Percentiles rank a stretch among this genome's conserved stretches.
phyloP scores from a whole-genome alignment of 2,329 filamentous ascomycete genomes.

The Blastomyces gilchristii region DNA sequence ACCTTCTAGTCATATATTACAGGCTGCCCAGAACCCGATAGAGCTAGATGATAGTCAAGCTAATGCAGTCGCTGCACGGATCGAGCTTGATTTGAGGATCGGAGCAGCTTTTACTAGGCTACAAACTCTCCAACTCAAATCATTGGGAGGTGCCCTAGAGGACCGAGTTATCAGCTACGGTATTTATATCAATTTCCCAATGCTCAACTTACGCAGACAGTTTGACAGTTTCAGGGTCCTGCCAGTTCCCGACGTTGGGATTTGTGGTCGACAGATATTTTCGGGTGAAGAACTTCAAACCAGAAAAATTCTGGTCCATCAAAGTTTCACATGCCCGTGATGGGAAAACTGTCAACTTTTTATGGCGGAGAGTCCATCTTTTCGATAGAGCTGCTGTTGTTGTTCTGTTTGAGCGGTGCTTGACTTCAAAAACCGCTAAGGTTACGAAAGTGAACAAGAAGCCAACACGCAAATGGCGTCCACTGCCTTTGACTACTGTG shows the following conservation, averaged over 20 bases:
- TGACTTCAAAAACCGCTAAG: conserved; percentile 63
- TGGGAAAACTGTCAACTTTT: conserved; percentile 68
- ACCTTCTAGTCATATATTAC: conserved; percentile 62
- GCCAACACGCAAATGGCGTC: conserved; percentile 87
- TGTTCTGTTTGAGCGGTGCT: conserved; percentile 76
- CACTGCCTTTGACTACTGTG: conserved; percentile 85
- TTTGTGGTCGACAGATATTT: conserved; percentile 97
- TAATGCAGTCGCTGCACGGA: conserved; percentile 75
- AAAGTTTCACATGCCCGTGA: conserved; percentile 71
- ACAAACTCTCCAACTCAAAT: conserved; percentile 66
- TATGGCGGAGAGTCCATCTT: conserved; percentile 69
- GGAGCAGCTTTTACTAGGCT: conserved; percentile 88
- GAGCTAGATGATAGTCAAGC: conserved; percentile 76
- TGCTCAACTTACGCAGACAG: conserved; percentile 4
- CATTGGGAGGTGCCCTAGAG: conserved; percentile 56
- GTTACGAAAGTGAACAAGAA: conserved; percentile 83
- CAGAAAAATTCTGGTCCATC: conserved; percentile 88
- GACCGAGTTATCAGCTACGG: conserved; percentile 70
- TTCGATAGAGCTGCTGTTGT: conserved; percentile 78
- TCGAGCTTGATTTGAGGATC: conserved; percentile 85
- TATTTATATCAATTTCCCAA: conserved; percentile 28
- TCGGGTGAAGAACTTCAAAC: conserved; percentile 83
- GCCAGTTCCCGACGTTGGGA: conserved; percentile 91
- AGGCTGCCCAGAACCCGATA: conserved; percentile 66
- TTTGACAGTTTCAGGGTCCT: conserved; percentile 49